phyloP scores from a whole-genome alignment of 2,329 filamentous ascomycete genomes.

The Colletotrichum salicis region DNA sequence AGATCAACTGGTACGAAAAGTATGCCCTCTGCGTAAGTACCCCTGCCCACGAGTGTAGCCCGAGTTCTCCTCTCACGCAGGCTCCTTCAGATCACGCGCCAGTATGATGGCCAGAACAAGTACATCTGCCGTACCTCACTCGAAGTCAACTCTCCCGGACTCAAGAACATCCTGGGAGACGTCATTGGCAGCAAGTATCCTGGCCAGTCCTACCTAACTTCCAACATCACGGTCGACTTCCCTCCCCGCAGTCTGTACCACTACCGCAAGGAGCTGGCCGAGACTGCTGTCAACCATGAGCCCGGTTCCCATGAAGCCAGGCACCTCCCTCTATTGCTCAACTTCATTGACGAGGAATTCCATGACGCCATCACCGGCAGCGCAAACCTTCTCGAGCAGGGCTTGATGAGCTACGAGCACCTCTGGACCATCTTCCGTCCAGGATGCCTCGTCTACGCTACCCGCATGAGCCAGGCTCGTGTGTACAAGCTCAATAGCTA shows the following conservation, averaged over 20 bases:
- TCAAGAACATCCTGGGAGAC: slow-evolving; percentile 39
- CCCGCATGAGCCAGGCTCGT: slow-evolving; percentile 51
- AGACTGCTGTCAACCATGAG: slow-evolving; percentile 35
- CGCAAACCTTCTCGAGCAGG: slow-evolving; percentile 62
- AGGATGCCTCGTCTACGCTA: slow-evolving; percentile 52
- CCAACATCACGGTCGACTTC: slow-evolving; percentile 39
- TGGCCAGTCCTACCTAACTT: slow-evolving; percentile 41
- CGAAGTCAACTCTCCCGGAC: slow-evolving; percentile 39
- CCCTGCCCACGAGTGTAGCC: background rate
- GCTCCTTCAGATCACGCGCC: slow-evolving; percentile 25
- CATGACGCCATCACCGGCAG: slow-evolving; percentile 59
- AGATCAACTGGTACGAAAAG: slow-evolving; percentile 44
- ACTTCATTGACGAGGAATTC: slow-evolving; percentile 61
- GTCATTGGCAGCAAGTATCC: slow-evolving; percentile 40
- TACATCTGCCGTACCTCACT: slow-evolving; percentile 34
- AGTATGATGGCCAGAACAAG: slow-evolving; percentile 38
- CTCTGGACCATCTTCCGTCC: slow-evolving; percentile 65
- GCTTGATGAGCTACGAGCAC: slow-evolving; percentile 63
- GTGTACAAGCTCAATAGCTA: slow-evolving; percentile 51
- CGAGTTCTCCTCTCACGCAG: background rate
- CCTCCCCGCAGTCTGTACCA: slow-evolving; percentile 41
- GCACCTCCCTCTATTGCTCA: slow-evolving; percentile 52
- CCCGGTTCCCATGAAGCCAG: slow-evolving; percentile 39
- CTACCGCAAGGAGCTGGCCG: slow-evolving; percentile 41
- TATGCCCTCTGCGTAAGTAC: slow-evolving; percentile 42